A percentile compares a stretch with the other conserved stretches of the same genome.
Conservation (phyloP, 1,284 basidiomycete species). For the Omphalotus olearius region DNA sequence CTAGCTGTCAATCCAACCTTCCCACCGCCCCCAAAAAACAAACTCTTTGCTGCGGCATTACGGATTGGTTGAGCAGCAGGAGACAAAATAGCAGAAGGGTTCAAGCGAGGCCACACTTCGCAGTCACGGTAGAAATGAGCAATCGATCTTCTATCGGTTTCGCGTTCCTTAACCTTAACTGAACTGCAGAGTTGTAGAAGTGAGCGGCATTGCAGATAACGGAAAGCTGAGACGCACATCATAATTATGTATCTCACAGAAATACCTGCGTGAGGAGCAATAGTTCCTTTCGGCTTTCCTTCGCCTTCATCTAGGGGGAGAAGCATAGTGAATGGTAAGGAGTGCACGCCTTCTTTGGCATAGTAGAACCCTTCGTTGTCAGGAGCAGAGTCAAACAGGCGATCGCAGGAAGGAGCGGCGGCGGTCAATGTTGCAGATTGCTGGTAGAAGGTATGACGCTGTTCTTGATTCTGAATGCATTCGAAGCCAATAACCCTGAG, state of each 20-base stretch:
- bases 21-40: conserved; percentile 63
- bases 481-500: conserved; percentile 88
- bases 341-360: conserved; percentile 67
- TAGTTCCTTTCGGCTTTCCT: conserved; percentile 66
- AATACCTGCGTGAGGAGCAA: conserved; percentile 52
- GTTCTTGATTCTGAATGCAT: conserved; percentile 55
- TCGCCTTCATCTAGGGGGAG: conserved; percentile 62
- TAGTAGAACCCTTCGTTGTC: conserved; percentile 73
- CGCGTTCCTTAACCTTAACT: conserved; percentile 74
- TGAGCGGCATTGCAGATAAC: conserved; percentile 7
- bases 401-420: conserved; percentile 40
- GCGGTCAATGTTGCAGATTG: conserved; percentile 61
- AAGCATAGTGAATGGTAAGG: conserved; percentile 76
- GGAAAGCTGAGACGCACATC: conserved; percentile 45
- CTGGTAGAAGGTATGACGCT: conserved; percentile 86
- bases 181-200: conserved; percentile 39
- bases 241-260: conserved; percentile 85
- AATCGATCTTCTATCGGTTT: conserved; percentile 64
- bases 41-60: conserved; percentile 51
- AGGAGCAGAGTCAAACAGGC: conserved; percentile 47
- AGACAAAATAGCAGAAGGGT: conserved; percentile 62
- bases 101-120: conserved; percentile 78
- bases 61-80: conserved; percentile 61
- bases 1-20: conserved; percentile 72
- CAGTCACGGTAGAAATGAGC: conserved; percentile 91